These are phyloP conservation scores for Boletus rubropictus DNA, from an alignment of 768 basidiomycete species.

Conservation along the genomic window DNA sequence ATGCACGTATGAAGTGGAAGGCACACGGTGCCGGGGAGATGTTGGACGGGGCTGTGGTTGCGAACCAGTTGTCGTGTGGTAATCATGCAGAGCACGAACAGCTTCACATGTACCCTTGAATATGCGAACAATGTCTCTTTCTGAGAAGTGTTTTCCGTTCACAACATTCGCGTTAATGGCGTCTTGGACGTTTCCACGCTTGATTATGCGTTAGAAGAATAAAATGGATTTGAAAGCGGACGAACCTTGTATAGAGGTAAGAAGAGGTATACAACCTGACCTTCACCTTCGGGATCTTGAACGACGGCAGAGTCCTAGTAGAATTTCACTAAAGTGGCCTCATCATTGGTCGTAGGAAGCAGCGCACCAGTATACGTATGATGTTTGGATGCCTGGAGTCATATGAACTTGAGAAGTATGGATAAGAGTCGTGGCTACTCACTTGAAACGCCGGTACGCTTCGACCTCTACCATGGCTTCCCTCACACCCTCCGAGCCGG, in stretches of 20 bases:
- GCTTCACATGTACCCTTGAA: constrained; percentile 95
- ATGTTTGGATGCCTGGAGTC: constrained; percentile 83
- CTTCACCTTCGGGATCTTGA: constrained; percentile 89
- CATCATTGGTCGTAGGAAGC: neutral
- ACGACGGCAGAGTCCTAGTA: constrained; percentile 86
- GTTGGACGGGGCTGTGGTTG: constrained; percentile 21
- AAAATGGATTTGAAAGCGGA: neutral
- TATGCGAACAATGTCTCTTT: constrained; percentile 79
- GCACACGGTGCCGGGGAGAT: constrained; percentile 7
- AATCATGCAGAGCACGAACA: constrained; percentile 90
- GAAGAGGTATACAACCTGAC: constrained; percentile 94
- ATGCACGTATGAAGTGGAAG: constrained; percentile 22
- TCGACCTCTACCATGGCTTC: constrained; percentile 88
- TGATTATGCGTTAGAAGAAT: constrained; percentile 5
- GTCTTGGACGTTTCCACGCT: constrained; percentile 95
- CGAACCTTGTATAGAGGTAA: constrained; percentile 84
- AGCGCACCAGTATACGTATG: constrained; percentile 78
- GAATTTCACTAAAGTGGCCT: constrained; percentile 1
- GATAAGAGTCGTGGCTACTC: constrained; percentile 27
- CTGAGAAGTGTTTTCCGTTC: constrained; percentile 77
- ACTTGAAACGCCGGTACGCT: constrained; percentile 93
- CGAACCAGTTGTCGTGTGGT: constrained; percentile 46
- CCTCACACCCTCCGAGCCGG: constrained; percentile 80
- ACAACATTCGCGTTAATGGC: constrained; percentile 83
- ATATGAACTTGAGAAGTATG: neutral